A percentile compares a stretch with the other conserved stretches of the same genome.
These are phyloP conservation scores for Ceratocystis huliohia DNA, from an alignment of 2,329 filamentous ascomycete genomes.

Conservation along the genomic window DNA sequence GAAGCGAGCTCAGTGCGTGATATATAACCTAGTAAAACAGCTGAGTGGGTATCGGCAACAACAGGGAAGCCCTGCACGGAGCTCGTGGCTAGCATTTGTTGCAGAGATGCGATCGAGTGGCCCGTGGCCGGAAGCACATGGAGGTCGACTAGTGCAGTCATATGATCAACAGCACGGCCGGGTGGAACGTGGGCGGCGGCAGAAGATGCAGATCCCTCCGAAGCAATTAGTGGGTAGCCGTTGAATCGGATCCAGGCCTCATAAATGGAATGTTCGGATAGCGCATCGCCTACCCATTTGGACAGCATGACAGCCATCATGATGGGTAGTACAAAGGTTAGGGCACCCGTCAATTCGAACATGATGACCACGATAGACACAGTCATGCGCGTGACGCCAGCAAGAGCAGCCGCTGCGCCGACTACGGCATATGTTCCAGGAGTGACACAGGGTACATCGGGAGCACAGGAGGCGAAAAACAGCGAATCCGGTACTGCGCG, in stretches of 20 bases:
- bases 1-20: slow-evolving; percentile 75
- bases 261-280: slow-evolving; percentile 87
- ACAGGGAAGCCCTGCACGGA: slow-evolving; percentile 86
- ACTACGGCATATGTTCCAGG: slow-evolving; percentile 95
- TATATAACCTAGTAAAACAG: slow-evolving; percentile 81
- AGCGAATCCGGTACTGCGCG: slow-evolving; percentile 58
- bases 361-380: slow-evolving; percentile 98
- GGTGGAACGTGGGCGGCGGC: slow-evolving; percentile 64
- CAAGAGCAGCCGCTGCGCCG: slow-evolving; percentile 85
- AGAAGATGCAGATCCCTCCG: slow-evolving; percentile 47
- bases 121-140: slow-evolving; percentile 76
- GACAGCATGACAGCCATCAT: slow-evolving; percentile 98
- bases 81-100: slow-evolving; percentile 56
- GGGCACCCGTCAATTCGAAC: slow-evolving; percentile 92
- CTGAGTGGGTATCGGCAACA: slow-evolving; percentile 62
- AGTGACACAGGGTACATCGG: slow-evolving; percentile 76
- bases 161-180: slow-evolving; percentile 72
- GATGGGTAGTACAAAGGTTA: slow-evolving; percentile 93
- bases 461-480: slow-evolving; percentile 65
- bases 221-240: slow-evolving; percentile 89
- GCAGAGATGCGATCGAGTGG: slow-evolving; percentile 70
- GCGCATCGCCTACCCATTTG: slow-evolving; percentile 96
- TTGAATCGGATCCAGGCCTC: slow-evolving; percentile 96
- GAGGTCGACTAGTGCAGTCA: slow-evolving; percentile 86
- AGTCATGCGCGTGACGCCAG: slow-evolving; percentile 89